These are phyloP conservation scores for Penicillium sp. DNA, from an alignment of 2,329 filamentous ascomycete genomes.

Conservation along the genomic window DNA sequence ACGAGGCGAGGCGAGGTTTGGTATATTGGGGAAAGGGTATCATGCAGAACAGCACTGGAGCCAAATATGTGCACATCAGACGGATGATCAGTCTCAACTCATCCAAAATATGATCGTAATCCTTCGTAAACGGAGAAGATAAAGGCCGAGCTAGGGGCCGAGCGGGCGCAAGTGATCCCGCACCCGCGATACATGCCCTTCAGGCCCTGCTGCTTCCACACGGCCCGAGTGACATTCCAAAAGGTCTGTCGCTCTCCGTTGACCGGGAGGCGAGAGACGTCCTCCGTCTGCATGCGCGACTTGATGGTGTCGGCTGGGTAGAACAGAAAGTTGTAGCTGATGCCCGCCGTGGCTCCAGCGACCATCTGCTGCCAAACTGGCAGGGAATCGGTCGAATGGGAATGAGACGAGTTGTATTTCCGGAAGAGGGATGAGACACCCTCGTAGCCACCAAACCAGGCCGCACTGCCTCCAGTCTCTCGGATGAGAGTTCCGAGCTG, in stretches of 20 bases:
- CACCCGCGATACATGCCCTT: constrained; percentile 89
- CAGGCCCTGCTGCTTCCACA: constrained; percentile 82
- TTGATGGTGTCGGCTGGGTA: constrained; percentile 98
- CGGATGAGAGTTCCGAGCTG: constrained; percentile 91
- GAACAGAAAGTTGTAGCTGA: constrained; percentile 95
- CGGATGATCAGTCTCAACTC: constrained; percentile 4
- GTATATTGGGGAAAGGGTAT: not conserved
- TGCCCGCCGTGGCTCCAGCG: constrained; percentile 82
- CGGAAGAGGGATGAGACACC: constrained; percentile 71
- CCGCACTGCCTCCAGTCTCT: constrained; percentile 87
- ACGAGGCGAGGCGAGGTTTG: not conserved
- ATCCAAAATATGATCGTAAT: constrained; percentile 66
- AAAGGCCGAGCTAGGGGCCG: constrained; percentile 93
- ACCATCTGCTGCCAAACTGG: constrained; percentile 84
- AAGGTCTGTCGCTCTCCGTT: constrained; percentile 64
- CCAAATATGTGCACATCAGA: not conserved
- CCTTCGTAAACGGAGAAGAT: constrained; percentile 96
- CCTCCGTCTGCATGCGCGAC: constrained; percentile 89
- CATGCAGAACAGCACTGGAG: not conserved
- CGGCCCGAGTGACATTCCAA: constrained; percentile 63
- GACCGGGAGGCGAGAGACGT: constrained; percentile 49
- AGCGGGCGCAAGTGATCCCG: constrained; percentile 83
- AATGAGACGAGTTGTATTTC: constrained; percentile 35
- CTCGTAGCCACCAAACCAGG: constrained; percentile 94
- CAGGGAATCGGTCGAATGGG: constrained; percentile 52